A percentile compares a stretch with the other conserved stretches of the same genome.
Evolutionary conservation across 1,284 basidiomycete species (phyloP).

Genomic region (Naganishia sp.): DNA sequence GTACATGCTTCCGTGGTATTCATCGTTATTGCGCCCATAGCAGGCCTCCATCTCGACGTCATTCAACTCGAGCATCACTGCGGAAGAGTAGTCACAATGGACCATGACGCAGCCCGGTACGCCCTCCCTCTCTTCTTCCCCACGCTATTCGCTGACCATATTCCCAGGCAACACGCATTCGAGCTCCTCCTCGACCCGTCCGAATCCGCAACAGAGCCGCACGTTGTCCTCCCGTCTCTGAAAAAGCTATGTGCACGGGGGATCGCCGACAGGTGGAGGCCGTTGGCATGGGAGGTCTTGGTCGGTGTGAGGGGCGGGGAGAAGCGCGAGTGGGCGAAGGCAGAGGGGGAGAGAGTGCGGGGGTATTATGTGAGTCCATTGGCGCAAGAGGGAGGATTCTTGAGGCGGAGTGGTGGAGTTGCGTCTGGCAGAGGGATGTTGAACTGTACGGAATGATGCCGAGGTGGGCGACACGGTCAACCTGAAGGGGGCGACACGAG

Average conservation of each 20-base stretch:
- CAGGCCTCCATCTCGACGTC: background rate
- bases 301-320: slow-evolving; percentile 44
- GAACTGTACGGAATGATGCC: too few relatives aligned
- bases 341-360: slow-evolving; percentile 35
- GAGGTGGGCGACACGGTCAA: too few relatives aligned
- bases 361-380: slow-evolving; percentile 43
- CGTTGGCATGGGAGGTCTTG: slow-evolving; percentile 48
- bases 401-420: background rate
- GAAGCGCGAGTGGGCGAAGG: slow-evolving; percentile 46
- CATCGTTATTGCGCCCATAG: too few relatives aligned
- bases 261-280: slow-evolving; percentile 49
- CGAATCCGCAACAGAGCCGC: slow-evolving; percentile 38
- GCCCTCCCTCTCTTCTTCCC: background rate
- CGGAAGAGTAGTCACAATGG: background rate
- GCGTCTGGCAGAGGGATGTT: too few relatives aligned
- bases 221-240: slow-evolving; percentile 44
- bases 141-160: background rate
- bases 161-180: slow-evolving; percentile 47
- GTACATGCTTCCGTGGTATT: too few relatives aligned
- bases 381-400: background rate
- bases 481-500: too few relatives aligned
- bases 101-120: slow-evolving; percentile 2
- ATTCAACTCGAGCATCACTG: background rate
- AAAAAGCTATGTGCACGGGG: slow-evolving; percentile 47
- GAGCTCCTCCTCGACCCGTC: slow-evolving; percentile 48